Conservation (phyloP, 225 moss, liverwort and hornwort genomes). For the Marchantia polymorpha region DNA sequence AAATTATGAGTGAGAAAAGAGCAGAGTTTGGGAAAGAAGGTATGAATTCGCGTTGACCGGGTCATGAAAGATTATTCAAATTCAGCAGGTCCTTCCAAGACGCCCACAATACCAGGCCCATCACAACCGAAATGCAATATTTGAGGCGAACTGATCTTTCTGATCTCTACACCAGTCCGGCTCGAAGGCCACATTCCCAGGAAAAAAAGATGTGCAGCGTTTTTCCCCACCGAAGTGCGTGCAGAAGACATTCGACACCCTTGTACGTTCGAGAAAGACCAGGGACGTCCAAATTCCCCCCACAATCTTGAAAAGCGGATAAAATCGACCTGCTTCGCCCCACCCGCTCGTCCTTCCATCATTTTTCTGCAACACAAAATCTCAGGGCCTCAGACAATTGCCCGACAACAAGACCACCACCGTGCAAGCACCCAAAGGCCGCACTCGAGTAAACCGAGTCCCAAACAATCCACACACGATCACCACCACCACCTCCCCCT, state of each 20-base stretch:
- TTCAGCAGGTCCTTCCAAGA: not conserved
- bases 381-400: not conserved
- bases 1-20: not conserved
- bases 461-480: not conserved
- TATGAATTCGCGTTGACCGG: not conserved
- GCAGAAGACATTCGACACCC: not conserved
- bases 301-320: conserved; percentile 1
- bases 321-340: conserved; percentile 5
- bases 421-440: not conserved
- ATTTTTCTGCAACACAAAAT: not conserved
- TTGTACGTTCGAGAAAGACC: not conserved
- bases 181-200: no score
- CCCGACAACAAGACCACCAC: not conserved
- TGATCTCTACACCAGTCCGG: not conserved
- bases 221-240: not conserved
- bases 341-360: not conserved
- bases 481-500: not conserved
- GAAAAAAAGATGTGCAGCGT: not conserved
- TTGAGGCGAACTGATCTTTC: not conserved
- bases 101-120: not conserved
- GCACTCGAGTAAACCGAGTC: not conserved
- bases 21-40: not conserved
- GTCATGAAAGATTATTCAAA: not conserved
- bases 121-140: no score
- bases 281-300: not conserved